Base-by-base conservation (phyloP, 352 stramenopile genomes). In the Phytophthora cajani region DNA sequence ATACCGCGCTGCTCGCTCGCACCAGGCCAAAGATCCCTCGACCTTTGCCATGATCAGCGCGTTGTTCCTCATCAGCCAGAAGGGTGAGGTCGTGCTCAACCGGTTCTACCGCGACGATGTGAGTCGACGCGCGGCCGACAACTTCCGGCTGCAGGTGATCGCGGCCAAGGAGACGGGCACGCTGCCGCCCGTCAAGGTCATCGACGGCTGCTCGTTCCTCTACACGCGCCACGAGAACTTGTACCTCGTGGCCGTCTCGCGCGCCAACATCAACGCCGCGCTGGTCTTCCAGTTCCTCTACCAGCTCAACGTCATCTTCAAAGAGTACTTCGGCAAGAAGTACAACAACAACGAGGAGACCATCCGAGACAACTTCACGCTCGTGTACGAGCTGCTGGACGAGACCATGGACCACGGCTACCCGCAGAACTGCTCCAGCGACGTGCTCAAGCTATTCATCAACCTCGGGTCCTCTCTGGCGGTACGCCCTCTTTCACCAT, bases 401-500 rank as follows among this genome's bases (percentile, higher is more conserved):
- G 97, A 99, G 76, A 99, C 97, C 6, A 99, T 99, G 95, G 98
- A 99, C 82, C 98, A 99, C 89, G 97, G 98, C 6, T 99, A 99
- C 81, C 97, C 97, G 30, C 98, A 99, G 86, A 99, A 99, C 80
- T 98, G 95, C 77, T 95, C 95, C 23, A 98, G 99, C 38, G 97
- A 99, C 80, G 94, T 99, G 19, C 87, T 99, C 72, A 98, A 98
- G 74, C 88, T 98, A 64, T 99, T 99, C 81, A 99, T 99, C 73
- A 99, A 99, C 82, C 85, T 99, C 23, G 97, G 97, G 7, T 89
- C 79, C 9, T 81, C 90, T 33, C 77, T 86, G 59, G 64, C 69
- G 3, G 84, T 92, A 54, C 32, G 68, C 61, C n/a, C 23, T 32
- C 40, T 1, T 9, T 47, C 42, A 7, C 47, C 23, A 30, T 53